A percentile compares a stretch with the other conserved stretches of the same genome.
phyloP scores from a whole-genome alignment of 306 rosid species.

The Prunus campanulata region DNA sequence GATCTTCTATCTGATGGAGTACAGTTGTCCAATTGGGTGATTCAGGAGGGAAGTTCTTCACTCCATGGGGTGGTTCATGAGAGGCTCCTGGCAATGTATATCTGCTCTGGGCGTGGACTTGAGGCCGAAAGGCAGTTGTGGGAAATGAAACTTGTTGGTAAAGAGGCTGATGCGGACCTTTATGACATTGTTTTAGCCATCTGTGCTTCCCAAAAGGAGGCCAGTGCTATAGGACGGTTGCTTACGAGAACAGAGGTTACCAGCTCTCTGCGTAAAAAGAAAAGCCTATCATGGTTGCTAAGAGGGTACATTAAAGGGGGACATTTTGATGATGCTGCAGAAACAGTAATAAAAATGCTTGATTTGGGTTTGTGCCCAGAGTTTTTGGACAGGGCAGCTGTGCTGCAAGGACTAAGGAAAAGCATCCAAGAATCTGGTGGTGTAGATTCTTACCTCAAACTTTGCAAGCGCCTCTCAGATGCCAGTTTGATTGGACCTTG shows the following conservation, averaged over 20 bases:
- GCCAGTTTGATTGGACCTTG: slow-evolving; percentile 72
- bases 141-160: slow-evolving; percentile 93
- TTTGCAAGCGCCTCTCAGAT: slow-evolving; percentile 81
- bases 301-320: slow-evolving; percentile 95
- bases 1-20: slow-evolving; percentile 73
- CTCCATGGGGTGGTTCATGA: slow-evolving; percentile 73
- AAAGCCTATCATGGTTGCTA: slow-evolving; percentile 80
- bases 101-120: slow-evolving; percentile 88
- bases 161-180: slow-evolving; percentile 80
- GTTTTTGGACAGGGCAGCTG: slow-evolving; percentile 82
- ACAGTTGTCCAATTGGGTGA: slow-evolving; percentile 72
- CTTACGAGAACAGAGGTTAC: slow-evolving; percentile 66
- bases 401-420: slow-evolving; percentile 74
- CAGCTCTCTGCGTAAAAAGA: slow-evolving; percentile 66
- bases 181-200: slow-evolving; percentile 90
- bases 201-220: slow-evolving; percentile 85
- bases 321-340: slow-evolving; percentile 79
- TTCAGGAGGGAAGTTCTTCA: slow-evolving; percentile 56
- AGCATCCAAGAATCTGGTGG: slow-evolving; percentile 58
- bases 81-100: slow-evolving; percentile 94
- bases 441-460: slow-evolving; percentile 62
- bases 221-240: slow-evolving; percentile 53
- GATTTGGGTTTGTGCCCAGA: slow-evolving; percentile 70
- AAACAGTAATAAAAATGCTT: slow-evolving; percentile 78
- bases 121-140: slow-evolving; percentile 93